phyloP scores from a whole-genome alignment of 1,284 basidiomycete species.

The Trichosporon sp. region DNA sequence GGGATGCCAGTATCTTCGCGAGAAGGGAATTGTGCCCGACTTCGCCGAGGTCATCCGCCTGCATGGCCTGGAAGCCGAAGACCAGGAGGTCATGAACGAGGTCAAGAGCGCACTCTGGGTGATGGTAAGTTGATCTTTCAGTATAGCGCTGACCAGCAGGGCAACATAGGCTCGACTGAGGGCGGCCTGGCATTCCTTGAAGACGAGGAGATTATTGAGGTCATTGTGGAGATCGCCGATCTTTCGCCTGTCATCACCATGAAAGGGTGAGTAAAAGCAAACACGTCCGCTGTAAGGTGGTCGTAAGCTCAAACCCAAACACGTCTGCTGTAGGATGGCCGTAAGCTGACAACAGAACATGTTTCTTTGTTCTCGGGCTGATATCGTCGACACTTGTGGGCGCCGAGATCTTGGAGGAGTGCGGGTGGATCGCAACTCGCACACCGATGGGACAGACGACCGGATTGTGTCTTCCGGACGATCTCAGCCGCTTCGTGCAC shows the following conservation, averaged over 20 bases:
- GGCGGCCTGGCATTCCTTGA: slow-evolving; percentile 91
- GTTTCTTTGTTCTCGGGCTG: slow-evolving; percentile 88
- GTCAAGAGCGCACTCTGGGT: slow-evolving; percentile 96
- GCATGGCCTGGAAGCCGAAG: slow-evolving; percentile 77
- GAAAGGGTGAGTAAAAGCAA: slow-evolving; percentile 68
- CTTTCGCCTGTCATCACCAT: slow-evolving; percentile 83
- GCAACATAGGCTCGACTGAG: slow-evolving; percentile 85
- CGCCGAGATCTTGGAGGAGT: slow-evolving; percentile 78
- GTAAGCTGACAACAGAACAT: slow-evolving; percentile 59
- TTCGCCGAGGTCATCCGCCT: slow-evolving; percentile 85
- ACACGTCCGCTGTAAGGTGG: no score
- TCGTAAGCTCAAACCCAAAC: no score
- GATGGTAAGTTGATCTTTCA: slow-evolving; percentile 59
- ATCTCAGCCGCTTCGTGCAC: slow-evolving; percentile 75
- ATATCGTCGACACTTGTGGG: slow-evolving; percentile 69
- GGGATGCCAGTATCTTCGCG: slow-evolving; percentile 81
- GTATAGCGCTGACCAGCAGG: slow-evolving; percentile 57
- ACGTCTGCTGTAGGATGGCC: background rate
- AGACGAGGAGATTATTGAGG: slow-evolving; percentile 85
- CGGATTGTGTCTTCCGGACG: slow-evolving; percentile 79
- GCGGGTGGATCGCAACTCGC: slow-evolving; percentile 83
- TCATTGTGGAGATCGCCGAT: slow-evolving; percentile 85
- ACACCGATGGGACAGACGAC: slow-evolving; percentile 82
- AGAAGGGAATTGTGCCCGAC: slow-evolving; percentile 84
- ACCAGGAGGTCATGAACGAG: slow-evolving; percentile 75